These are phyloP conservation scores for Tympanopsis confertula DNA, from an alignment of 2,329 filamentous ascomycete species.

Conservation along the genomic window DNA sequence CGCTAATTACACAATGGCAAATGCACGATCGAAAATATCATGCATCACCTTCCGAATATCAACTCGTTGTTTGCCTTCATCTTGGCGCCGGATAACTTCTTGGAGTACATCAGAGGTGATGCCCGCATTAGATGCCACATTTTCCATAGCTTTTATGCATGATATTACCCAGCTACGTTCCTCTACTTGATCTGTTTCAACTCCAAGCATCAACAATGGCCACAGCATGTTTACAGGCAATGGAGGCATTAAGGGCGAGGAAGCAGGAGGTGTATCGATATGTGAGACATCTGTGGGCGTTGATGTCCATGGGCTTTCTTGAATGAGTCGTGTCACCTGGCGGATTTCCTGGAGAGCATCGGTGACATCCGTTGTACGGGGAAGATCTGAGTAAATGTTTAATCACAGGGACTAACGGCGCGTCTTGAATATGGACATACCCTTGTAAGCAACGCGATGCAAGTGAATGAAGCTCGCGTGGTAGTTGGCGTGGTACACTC, in stretches of 20 bases:
- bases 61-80: slow-evolving; percentile 22
- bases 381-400: no score
- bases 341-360: slow-evolving; percentile 36
- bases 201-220: slow-evolving; percentile 42
- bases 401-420: no score
- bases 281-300: no score
- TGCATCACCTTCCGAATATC: slow-evolving; percentile 34
- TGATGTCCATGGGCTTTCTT: slow-evolving; percentile 22
- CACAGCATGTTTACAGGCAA: slow-evolving; percentile 44
- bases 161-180: slow-evolving; percentile 37
- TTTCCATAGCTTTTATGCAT: slow-evolving; percentile 35
- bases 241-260: no score
- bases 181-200: slow-evolving; percentile 35
- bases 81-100: slow-evolving; percentile 31
- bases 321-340: slow-evolving; percentile 30
- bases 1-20: slow-evolving; percentile 34
- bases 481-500: slow-evolving; percentile 43
- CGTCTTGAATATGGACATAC: no score
- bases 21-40: slow-evolving; percentile 35
- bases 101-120: slow-evolving; percentile 32
- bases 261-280: no score
- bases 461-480: slow-evolving; percentile 42
- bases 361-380: slow-evolving; percentile 34
- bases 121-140: slow-evolving; percentile 27
- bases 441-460: slow-evolving; percentile 43